Evolutionary conservation across 768 basidiomycete species (phyloP).

Genomic region (Leucogyrophana mollusca): DNA sequence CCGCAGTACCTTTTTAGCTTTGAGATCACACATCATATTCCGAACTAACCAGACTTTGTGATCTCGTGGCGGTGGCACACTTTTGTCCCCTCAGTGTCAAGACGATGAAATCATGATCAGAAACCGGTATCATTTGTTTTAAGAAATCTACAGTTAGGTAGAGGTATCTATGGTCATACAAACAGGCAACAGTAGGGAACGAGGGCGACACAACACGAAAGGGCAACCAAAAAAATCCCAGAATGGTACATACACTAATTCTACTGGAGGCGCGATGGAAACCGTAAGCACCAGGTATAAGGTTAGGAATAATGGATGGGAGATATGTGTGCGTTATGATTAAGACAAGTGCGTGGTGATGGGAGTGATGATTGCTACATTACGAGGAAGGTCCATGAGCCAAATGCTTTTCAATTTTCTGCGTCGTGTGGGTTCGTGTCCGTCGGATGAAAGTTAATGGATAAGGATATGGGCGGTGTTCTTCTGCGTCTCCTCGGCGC

Average conservation of each 20-base stretch:
- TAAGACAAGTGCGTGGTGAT: no score
- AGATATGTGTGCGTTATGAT: neutral
- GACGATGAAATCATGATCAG: no score
- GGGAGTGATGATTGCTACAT: slow-evolving; percentile 29
- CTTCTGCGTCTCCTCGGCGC: neutral
- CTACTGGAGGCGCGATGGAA: slow-evolving; percentile 2
- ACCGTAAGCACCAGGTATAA: neutral
- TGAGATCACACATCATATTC: no score
- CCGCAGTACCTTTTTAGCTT: no score
- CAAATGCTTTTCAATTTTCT: slow-evolving; percentile 15
- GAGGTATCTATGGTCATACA: slow-evolving; percentile 1
- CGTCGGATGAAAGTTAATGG: neutral
- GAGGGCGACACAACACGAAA: neutral
- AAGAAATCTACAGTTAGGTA: no score
- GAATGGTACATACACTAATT: neutral
- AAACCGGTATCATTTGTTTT: no score
- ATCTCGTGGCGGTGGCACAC: no score
- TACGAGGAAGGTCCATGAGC: slow-evolving; percentile 10
- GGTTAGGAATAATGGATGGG: slow-evolving; percentile 1
- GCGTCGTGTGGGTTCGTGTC: slow-evolving; percentile 13
- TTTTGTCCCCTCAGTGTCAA: no score
- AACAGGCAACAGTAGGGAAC: neutral
- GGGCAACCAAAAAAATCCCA: slow-evolving; percentile 3
- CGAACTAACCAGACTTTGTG: no score
- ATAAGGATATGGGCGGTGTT: slow-evolving; percentile 27